Conservation (phyloP, 208 protist genomes). For the Trypanosoma caninum region DNA sequence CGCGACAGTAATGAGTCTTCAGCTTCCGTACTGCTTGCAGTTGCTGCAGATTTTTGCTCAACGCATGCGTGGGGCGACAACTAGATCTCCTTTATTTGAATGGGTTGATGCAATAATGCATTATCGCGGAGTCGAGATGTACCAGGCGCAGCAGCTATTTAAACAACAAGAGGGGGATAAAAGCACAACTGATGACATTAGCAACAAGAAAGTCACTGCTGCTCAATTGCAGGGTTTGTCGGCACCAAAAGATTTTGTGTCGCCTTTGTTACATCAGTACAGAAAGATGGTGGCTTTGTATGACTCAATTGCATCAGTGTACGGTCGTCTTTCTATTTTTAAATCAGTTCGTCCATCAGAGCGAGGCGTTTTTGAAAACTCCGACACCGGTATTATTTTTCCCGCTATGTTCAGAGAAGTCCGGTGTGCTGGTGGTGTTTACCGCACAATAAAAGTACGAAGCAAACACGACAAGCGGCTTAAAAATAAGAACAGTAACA, state of each 20-base stretch:
- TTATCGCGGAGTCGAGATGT: conserved; percentile 78
- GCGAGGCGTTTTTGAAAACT: conserved; percentile 54
- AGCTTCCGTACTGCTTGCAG: conserved; percentile 75
- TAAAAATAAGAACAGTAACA: conserved; percentile 27
- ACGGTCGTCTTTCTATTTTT: conserved; percentile 82
- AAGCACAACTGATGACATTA: background rate
- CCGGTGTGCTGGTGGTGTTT: conserved; percentile 37
- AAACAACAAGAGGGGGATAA: conserved; percentile 5
- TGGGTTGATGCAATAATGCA: conserved; percentile 79
- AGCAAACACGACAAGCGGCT: conserved; percentile 28
- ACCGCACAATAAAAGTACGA: conserved; percentile 44
- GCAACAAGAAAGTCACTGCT: background rate
- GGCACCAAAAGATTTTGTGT: conserved; percentile 68
- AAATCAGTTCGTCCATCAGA: conserved; percentile 68
- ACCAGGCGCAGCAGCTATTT: conserved; percentile 43
- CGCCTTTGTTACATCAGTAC: conserved; percentile 81
- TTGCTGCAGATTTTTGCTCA: conserved; percentile 66
- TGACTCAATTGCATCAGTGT: conserved; percentile 64
- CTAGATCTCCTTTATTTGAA: conserved; percentile 61
- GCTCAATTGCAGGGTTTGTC: conserved; percentile 13
- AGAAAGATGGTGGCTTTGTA: conserved; percentile 48
- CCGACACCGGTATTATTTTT: conserved; percentile 65
- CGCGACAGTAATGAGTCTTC: conserved; percentile 58
- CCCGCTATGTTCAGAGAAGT: conserved; percentile 76
- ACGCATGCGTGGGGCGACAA: conserved; percentile 36